These are phyloP conservation scores for Ceratobasidium sp. DNA, from an alignment of 1,284 basidiomycete species.

Conservation along the genomic window DNA sequence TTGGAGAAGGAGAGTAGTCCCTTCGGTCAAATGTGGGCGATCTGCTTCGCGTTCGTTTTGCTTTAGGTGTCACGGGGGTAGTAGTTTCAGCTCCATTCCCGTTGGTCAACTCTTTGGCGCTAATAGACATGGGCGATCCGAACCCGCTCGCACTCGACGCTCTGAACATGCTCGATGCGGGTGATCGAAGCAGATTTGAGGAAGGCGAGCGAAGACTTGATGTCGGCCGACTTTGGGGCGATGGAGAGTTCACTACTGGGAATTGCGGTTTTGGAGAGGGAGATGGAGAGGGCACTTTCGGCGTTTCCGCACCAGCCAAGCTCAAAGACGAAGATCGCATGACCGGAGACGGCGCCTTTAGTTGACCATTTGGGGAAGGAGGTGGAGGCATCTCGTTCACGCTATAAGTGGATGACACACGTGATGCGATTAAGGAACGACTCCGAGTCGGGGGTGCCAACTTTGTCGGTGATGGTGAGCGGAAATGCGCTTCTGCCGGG, in stretches of 20 bases:
- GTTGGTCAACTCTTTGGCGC: background rate
- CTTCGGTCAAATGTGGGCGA: background rate
- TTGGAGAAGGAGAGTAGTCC: slow-evolving; percentile 4
- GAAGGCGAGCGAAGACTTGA: slow-evolving; percentile 29
- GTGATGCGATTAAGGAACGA: background rate
- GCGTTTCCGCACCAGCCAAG: background rate
- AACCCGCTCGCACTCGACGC: slow-evolving; percentile 20
- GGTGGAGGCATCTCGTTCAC: background rate
- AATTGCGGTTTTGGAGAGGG: too few species aligned
- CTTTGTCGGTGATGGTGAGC: background rate
- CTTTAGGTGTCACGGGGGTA: slow-evolving; percentile 16
- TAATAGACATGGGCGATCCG: slow-evolving; percentile 7
- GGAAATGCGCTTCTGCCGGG: slow-evolving; percentile 18
- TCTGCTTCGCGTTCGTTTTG: slow-evolving; percentile 3
- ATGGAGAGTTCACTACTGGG: background rate
- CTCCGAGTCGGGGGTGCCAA: slow-evolving; percentile 3
- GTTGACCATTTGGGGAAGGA: background rate
- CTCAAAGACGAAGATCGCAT: background rate
- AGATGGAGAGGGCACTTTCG: too few species aligned
- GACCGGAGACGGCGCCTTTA: background rate
- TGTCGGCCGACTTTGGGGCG: slow-evolving; percentile 13
- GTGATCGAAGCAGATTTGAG: slow-evolving; percentile 25
- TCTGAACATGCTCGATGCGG: slow-evolving; percentile 28
- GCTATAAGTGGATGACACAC: background rate
- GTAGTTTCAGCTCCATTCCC: background rate